Percentiles rank a stretch among this genome's conserved stretches.
These are phyloP conservation scores for Prunus mongolica DNA, from an alignment of 306 rosid genomes.

Conservation along the genomic window DNA sequence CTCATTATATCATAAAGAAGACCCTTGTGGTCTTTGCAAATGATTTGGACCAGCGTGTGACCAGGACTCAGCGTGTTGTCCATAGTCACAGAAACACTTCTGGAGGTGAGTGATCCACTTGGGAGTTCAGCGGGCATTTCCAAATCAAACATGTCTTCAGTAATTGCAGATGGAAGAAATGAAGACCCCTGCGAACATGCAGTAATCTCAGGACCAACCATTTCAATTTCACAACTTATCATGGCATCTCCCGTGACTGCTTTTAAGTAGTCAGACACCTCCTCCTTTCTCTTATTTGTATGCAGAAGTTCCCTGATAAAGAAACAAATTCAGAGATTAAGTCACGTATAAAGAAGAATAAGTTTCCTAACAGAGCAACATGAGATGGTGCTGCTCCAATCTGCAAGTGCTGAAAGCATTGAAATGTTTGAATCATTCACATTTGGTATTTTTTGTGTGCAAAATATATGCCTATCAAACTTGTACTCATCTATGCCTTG, in stretches of 20 bases:
- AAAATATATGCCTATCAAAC: neutral
- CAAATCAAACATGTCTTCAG: constrained; percentile 47
- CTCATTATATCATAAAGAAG: constrained; percentile 96
- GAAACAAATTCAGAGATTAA: constrained; percentile 1
- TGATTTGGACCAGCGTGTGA: constrained; percentile 87
- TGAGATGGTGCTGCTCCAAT: neutral
- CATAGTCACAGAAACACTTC: constrained; percentile 48
- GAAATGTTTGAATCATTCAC: neutral
- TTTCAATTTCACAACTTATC: constrained; percentile 64
- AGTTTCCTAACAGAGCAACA: neutral
- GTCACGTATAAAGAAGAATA: neutral
- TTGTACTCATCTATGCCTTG: neutral
- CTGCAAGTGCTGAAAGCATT: neutral
- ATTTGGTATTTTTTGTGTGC: neutral
- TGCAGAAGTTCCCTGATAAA: constrained; percentile 73
- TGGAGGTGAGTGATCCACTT: constrained; percentile 46
- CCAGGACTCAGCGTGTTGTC: constrained; percentile 89
- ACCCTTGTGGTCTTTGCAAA: constrained; percentile 93
- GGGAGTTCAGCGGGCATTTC: constrained; percentile 36
- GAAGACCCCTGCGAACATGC: constrained; percentile 60
- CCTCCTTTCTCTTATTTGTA: constrained; percentile 67
- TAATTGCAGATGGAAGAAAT: constrained; percentile 68
- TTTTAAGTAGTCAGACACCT: constrained; percentile 44
- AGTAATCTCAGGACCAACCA: constrained; percentile 58
- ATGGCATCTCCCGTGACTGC: constrained; percentile 46